Percentiles rank a stretch among this genome's conserved stretches.
These are phyloP conservation scores for Melanogaster broomeanus DNA, from an alignment of 768 basidiomycete species.

Conservation along the genomic window DNA sequence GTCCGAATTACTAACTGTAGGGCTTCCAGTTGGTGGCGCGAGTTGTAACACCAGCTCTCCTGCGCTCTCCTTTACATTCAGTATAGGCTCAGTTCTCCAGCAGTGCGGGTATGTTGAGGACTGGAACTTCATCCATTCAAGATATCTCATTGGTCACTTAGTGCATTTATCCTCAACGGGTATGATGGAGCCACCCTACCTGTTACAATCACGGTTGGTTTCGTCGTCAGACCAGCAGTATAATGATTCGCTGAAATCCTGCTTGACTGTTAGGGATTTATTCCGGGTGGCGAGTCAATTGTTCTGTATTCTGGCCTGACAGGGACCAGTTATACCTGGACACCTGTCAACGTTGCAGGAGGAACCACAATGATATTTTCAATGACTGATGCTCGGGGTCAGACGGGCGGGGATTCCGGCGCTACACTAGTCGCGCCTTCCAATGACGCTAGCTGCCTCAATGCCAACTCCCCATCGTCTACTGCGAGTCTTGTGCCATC, in stretches of 20 bases:
- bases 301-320: conserved; percentile 41
- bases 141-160: conserved; percentile 21
- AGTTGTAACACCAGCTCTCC: conserved; percentile 53
- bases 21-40: conserved; percentile 38
- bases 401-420: conserved; percentile 62
- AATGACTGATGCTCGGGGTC: conserved; percentile 51
- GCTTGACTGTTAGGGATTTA: conserved; percentile 45
- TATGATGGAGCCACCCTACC: conserved; percentile 52
- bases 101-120: conserved; percentile 56
- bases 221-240: background rate
- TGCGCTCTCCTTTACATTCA: conserved; percentile 46
- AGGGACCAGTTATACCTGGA: conserved; percentile 51
- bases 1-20: conserved; percentile 50
- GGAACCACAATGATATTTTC: conserved; percentile 61
- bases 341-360: conserved; percentile 52
- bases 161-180: conserved; percentile 47
- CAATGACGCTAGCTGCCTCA: conserved; percentile 53
- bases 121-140: background rate
- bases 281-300: conserved; percentile 62
- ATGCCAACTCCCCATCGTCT: conserved; percentile 52
- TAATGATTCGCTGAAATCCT: background rate
- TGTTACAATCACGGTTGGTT: conserved; percentile 52
- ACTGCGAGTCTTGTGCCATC: conserved; percentile 33
- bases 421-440: conserved; percentile 48
- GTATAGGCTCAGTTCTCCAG: conserved; percentile 51